Evolutionary conservation across 108 stramenopile genomes (phyloP), one percentile per base, ranked within the genome.

Genomic region (Nitzschia sp.): DNA sequence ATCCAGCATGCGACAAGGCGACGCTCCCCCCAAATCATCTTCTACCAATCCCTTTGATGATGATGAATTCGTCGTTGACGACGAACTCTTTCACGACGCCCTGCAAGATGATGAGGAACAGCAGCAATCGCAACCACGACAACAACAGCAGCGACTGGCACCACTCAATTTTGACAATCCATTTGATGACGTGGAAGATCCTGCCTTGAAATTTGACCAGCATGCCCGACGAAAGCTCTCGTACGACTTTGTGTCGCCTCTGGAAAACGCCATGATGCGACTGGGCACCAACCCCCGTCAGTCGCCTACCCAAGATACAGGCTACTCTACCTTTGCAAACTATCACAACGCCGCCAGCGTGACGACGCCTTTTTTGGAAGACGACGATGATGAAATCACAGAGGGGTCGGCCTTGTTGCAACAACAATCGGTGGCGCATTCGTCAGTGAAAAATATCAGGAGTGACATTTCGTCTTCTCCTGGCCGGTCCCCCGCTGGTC

Each of bases 1-100:
- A 41, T 41, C 13, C 38, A 41, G 13, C 38, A 41, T 41, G 38
- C 38, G 13, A 41, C 38, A 41, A 41, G 13, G 38, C n/a, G n/a
- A 9, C 38, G 38, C 6, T n/a, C 38, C 38, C 6, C 9, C 30
- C 31, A 57, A 22, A 46, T 45, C 25, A 63, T 63, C 62, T n/a
- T n/a, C n/a, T 6, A 66, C 65, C 22, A 66, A 66, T 38, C 65
- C 65, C 13, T 66, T 66, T 25, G 65, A 66, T 54, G 60, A 62
- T 62, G 65, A 52, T 53, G 28, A 33, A 17, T n/a, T n/a, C n/a
- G n/a, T n/a, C n/a, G n/a, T n/a, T n/a, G 55, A 56, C 2, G 56
- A 58, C 29, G 56, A 58, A 33, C 13, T 58, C 32, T 58, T 58
- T 58, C 56, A 58, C 21, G 56, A 58, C 33, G 56, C 56, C 1